phyloP scores from a whole-genome alignment of 2,329 filamentous ascomycete genomes.

The Botrytis cinerea region DNA sequence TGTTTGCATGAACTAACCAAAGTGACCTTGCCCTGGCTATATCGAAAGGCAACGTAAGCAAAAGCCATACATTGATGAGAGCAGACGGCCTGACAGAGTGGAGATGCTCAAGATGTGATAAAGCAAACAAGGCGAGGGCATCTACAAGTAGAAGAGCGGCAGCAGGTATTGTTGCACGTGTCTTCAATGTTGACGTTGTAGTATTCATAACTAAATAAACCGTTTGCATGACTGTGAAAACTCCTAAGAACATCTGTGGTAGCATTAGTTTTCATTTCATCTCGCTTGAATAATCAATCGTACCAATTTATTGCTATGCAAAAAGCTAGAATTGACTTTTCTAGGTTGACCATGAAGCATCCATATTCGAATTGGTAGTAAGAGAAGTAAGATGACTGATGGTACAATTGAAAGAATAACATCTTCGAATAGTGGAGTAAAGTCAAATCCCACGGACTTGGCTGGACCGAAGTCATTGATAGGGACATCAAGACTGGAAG shows the following conservation, averaged over 20 bases:
- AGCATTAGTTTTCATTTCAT: not conserved
- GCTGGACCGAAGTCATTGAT: conserved; percentile 31
- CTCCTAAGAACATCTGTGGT: conserved; percentile 39
- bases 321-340: conserved; percentile 32
- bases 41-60: conserved; percentile 38
- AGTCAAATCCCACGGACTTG: conserved; percentile 34
- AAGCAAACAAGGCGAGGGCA: conserved; percentile 30
- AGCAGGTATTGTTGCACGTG: conserved; percentile 30
- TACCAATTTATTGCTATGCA: conserved; percentile 35
- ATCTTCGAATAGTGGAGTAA: conserved; percentile 36
- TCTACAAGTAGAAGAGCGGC: conserved; percentile 29
- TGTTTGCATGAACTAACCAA: conserved; percentile 36
- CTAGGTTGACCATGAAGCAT: conserved; percentile 28
- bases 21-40: conserved; percentile 33
- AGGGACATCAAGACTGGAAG: not conserved
- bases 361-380: conserved; percentile 30
- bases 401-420: conserved; percentile 33
- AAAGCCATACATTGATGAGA: conserved; percentile 35
- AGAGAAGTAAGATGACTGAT: conserved; percentile 29
- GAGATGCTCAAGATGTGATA: conserved; percentile 36
- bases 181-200: conserved; percentile 24
- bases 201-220: conserved; percentile 28
- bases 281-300: conserved; percentile 10
- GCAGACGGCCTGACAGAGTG: conserved; percentile 34
- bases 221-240: conserved; percentile 32